Conservation (phyloP, 805 yeast genomes). For the Candida dajiaensis region DNA sequence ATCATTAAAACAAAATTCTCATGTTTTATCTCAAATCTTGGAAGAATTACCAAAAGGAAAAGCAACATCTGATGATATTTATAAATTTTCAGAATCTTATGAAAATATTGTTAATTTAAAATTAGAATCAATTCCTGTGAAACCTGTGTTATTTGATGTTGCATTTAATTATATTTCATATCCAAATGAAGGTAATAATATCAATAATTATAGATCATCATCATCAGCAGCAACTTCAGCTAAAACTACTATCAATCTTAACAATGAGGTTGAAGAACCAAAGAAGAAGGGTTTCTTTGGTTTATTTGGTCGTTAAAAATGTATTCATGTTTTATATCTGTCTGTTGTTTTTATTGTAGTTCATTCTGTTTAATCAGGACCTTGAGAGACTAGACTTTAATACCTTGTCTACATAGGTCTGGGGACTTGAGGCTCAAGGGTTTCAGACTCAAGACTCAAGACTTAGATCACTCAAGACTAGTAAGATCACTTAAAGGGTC, state of each 20-base stretch:
- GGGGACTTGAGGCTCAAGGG: too few species aligned
- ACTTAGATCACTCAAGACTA: too few species aligned
- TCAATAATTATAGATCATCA: not conserved
- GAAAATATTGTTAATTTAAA: slow-evolving; percentile 24
- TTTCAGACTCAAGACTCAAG: too few species aligned
- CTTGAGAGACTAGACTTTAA: too few species aligned
- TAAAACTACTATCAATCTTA: slow-evolving; percentile 21
- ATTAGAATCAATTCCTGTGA: slow-evolving; percentile 56
- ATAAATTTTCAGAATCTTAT: slow-evolving; percentile 20
- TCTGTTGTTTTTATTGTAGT: too few species aligned
- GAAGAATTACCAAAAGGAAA: slow-evolving; percentile 24
- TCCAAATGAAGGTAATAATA: slow-evolving; percentile 7
- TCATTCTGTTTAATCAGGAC: too few species aligned
- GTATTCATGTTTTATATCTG: not conserved
- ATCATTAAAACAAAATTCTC: slow-evolving; percentile 26
- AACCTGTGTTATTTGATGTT: slow-evolving; percentile 88
- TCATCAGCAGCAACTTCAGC: slow-evolving; percentile 7
- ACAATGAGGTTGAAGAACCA: slow-evolving; percentile 15
- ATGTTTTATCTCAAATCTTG: slow-evolving; percentile 44
- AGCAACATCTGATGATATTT: slow-evolving; percentile 20
- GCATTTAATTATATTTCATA: slow-evolving; percentile 78
- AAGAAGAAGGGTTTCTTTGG: slow-evolving; percentile 72
- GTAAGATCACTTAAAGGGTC: too few species aligned
- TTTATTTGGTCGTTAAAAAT: slow-evolving; percentile 53
- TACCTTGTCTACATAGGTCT: too few species aligned